A percentile compares a stretch with the other conserved stretches of the same genome.
phyloP scores from a whole-genome alignment of 2,329 filamentous ascomycete genomes.

The Paecilomyces dactylethromorphus region DNA sequence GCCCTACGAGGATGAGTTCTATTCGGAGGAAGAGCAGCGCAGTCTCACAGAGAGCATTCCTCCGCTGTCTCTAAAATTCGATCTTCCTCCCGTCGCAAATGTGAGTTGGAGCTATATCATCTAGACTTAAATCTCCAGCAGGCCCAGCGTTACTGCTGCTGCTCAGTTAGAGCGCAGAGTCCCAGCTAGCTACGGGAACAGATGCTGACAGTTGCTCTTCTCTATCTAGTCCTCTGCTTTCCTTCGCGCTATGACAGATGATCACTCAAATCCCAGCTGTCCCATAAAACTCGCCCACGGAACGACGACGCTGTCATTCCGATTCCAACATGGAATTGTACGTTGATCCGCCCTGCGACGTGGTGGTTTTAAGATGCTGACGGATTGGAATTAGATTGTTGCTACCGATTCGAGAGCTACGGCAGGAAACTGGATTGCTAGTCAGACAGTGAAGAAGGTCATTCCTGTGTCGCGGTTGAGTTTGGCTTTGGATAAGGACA shows the following conservation, averaged over 20 bases:
- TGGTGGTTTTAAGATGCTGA: background rate
- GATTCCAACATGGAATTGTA: slow-evolving; percentile 90
- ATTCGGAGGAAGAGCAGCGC: slow-evolving; percentile 65
- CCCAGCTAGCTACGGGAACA: background rate
- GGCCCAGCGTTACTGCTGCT: background rate
- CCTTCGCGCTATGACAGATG: slow-evolving; percentile 95
- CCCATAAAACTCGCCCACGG: slow-evolving; percentile 99
- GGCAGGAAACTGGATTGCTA: slow-evolving; percentile 98
- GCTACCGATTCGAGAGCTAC: slow-evolving; percentile 96
- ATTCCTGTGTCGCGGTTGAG: slow-evolving; percentile 51
- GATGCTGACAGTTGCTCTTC: slow-evolving; percentile 1
- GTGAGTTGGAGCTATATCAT: slow-evolving; percentile 47
- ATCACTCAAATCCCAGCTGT: slow-evolving; percentile 91
- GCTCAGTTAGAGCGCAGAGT: slow-evolving; percentile 2
- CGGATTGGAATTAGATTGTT: slow-evolving; percentile 57
- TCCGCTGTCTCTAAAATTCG: slow-evolving; percentile 84
- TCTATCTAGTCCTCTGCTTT: slow-evolving; percentile 70
- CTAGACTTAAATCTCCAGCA: background rate
- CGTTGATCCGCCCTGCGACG: slow-evolving; percentile 8
- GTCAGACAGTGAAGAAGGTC: slow-evolving; percentile 99
- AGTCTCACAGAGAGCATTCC: slow-evolving; percentile 65
- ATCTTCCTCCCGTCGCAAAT: slow-evolving; percentile 85
- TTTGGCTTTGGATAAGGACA: slow-evolving; percentile 26
- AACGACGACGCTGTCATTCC: slow-evolving; percentile 94
- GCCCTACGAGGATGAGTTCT: slow-evolving; percentile 65